Conservation (phyloP, 2,329 filamentous ascomycete genomes). For the Aspergillus fischeri region DNA sequence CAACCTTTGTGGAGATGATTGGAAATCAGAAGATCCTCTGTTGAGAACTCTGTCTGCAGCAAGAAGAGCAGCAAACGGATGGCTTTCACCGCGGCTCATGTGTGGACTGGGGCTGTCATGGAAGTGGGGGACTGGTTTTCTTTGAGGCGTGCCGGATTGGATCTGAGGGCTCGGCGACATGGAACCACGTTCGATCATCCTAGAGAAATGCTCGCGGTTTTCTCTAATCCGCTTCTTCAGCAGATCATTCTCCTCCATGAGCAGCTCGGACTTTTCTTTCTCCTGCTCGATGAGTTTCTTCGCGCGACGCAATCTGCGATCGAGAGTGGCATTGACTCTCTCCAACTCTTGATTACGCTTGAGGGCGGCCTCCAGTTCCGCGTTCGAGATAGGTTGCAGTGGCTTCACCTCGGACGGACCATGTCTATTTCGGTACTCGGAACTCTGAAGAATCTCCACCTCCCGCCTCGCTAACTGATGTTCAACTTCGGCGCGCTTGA, state of each 20-base stretch:
- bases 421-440: conserved; percentile 65
- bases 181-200: conserved; percentile 71
- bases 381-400: conserved; percentile 33
- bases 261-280: conserved; percentile 64
- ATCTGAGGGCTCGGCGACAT: conserved; percentile 56
- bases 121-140: conserved; percentile 39
- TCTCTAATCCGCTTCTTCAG: conserved; percentile 81
- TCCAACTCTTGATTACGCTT: conserved; percentile 62
- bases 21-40: conserved; percentile 70
- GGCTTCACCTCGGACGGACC: conserved; percentile 46
- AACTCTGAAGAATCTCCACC: conserved; percentile 74
- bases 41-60: conserved; percentile 70
- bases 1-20: conserved; percentile 62
- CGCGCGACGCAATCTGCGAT: conserved; percentile 64
- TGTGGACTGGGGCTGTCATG: conserved; percentile 37
- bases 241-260: conserved; percentile 72
- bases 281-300: conserved; percentile 76
- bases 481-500: conserved; percentile 83
- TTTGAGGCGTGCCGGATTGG: conserved; percentile 45
- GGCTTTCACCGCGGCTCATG: conserved; percentile 49
- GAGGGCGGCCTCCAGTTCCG: conserved; percentile 58
- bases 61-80: conserved; percentile 72
- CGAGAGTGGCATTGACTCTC: conserved; percentile 61
- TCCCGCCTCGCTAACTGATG: conserved; percentile 87
- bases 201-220: conserved; percentile 81